These are phyloP conservation scores for Gastrolobium villosum DNA, from an alignment of 306 rosid genomes.

Conservation along the genomic window DNA sequence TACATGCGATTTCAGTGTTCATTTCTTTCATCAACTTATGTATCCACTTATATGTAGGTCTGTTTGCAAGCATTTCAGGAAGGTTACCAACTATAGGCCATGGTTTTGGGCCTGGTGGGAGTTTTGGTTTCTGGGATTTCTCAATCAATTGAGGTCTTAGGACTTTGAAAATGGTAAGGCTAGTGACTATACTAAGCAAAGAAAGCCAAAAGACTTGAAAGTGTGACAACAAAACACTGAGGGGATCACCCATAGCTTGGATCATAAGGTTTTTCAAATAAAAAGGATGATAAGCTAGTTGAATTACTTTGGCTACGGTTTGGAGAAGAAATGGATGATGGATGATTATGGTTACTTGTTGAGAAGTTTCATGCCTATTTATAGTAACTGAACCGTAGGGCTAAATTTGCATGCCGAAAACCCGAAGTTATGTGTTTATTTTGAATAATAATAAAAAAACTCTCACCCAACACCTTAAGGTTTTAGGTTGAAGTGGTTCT, in stretches of 20 bases:
- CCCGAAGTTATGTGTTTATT: no score
- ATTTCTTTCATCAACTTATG: constrained; percentile 48
- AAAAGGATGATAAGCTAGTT: background rate
- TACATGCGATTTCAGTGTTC: constrained; percentile 59
- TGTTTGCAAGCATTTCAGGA: constrained; percentile 54
- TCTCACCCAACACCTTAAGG: no score
- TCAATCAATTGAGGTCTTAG: background rate
- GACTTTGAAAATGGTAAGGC: background rate
- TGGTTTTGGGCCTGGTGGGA: constrained; percentile 58
- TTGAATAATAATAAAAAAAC: no score
- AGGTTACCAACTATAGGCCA: constrained; percentile 59
- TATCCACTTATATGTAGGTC: constrained; percentile 49
- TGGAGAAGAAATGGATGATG: background rate
- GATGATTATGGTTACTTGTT: background rate
- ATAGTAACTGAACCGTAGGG: background rate
- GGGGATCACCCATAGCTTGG: constrained; percentile 10
- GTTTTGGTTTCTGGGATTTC: background rate
- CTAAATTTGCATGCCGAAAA: no score
- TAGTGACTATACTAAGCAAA: background rate
- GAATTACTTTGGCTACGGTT: background rate
- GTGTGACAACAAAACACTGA: background rate
- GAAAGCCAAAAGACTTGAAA: background rate
- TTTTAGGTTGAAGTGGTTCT: no score
- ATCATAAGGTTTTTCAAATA: background rate
- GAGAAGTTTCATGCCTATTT: background rate